Evolutionary conservation across 371 early-diverging fungal species (phyloP), one percentile per base, ranked within the genome.

Genomic region (Massospora cicadina): DNA sequence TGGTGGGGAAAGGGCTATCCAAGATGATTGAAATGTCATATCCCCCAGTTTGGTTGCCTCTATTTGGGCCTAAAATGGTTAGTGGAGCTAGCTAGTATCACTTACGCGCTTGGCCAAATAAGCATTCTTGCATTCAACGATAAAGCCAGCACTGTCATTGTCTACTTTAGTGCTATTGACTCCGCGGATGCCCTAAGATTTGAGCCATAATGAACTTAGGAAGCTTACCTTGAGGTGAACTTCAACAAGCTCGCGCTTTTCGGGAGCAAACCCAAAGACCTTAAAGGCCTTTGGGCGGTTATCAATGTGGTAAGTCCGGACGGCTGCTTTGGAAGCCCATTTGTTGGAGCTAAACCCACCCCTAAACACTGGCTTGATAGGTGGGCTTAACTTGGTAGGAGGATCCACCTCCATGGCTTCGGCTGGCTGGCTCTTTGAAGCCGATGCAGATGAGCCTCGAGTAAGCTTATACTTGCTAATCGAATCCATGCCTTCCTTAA

Each of bases 231-330:
- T 43, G 43, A 43, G 43, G 17, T 43, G 43, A 43, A 17, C 5
- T 17, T 43, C 43, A 43, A 43, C 43, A 5, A 43, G 17, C 10
- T 43, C 43, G 5, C 43, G 5, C 17, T 43, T 43, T 5, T 5
- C 5, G 5, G 43, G 10, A 10, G 5, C 43, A 57, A 57, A 57
- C 58, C 58, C 58, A 57, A 26, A 23, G 17, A 57, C n/a, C 13
- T 25, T 57, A 26, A 57, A 57, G 17, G 58, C 23, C 28, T 57
- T 57, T 3, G 58, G 58, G 12, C 58, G 58, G 26, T 57, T 57
- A 27, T 57, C 58, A 3, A 57, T 17, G 23, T 57, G 17, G n/a
- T 25, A 57, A n/a, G 3, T 7, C 7, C 7, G 58, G 28, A 12
- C 13, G 7, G 58, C 12, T n/a, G 13, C 26, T 12, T n/a, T 26